Evolutionary conservation across 2,329 filamentous ascomycete species (phyloP).

Genomic region (Venturia effusa): DNA sequence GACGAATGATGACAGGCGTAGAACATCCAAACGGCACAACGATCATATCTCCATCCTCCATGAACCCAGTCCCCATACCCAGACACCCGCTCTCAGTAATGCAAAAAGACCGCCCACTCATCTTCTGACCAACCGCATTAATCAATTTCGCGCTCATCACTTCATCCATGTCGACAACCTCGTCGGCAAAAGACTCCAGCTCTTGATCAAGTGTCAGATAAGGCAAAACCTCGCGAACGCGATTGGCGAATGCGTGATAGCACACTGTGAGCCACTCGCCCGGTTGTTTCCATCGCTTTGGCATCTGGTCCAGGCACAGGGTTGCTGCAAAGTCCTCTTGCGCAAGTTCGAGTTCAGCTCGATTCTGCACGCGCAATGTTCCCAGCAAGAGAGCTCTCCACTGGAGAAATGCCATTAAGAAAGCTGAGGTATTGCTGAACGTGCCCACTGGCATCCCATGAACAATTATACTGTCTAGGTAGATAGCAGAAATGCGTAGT

Average conservation of each 20-base stretch:
- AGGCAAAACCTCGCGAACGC: constrained; percentile 15
- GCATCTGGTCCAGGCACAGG: constrained; percentile 20
- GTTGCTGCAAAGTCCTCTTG: constrained; percentile 23
- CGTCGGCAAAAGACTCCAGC: constrained; percentile 12
- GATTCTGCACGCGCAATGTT: constrained; percentile 7
- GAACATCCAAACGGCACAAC: constrained; percentile 26
- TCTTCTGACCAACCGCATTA: constrained; percentile 15
- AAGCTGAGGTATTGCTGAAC: constrained; percentile 20
- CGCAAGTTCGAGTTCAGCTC: constrained; percentile 1
- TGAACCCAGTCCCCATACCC: constrained; percentile 24
- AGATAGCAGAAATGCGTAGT: constrained; percentile 22
- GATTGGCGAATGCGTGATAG: constrained; percentile 16
- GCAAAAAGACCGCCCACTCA: constrained; percentile 19
- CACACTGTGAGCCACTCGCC: constrained; percentile 16
- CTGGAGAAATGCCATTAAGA: constrained; percentile 27
- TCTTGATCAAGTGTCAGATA: constrained; percentile 14
- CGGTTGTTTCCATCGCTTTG: constrained; percentile 12
- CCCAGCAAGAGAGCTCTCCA: constrained; percentile 22
- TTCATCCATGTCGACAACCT: constrained; percentile 5
- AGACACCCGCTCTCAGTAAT: constrained; percentile 17
- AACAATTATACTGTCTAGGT: constrained; percentile 19
- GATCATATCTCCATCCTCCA: constrained; percentile 21
- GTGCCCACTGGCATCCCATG: constrained; percentile 22
- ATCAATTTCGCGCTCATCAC: constrained; percentile 14
- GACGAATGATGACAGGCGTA: constrained; percentile 24